These are phyloP conservation scores for Saraca asoca DNA, from an alignment of 331 rosid genomes.

Conservation along the genomic window DNA sequence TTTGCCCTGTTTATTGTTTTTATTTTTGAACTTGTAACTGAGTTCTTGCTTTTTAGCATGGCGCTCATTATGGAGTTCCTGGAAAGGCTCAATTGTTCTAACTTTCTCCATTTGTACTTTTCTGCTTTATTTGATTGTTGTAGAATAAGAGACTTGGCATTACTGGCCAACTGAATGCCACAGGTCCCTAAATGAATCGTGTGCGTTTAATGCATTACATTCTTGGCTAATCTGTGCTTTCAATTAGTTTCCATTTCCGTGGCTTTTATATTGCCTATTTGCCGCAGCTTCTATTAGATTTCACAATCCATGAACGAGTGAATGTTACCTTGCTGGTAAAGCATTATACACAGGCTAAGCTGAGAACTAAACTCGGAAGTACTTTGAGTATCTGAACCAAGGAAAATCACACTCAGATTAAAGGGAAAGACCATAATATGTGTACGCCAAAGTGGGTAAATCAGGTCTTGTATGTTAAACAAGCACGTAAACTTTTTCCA, in stretches of 20 bases:
- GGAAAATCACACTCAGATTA: not conserved
- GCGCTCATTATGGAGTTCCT: constrained; percentile 26
- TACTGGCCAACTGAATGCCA: constrained; percentile 3
- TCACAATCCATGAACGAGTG: not conserved
- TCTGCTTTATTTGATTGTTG: constrained; percentile 18
- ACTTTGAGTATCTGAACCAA: not conserved
- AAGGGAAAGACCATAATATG: too few species aligned
- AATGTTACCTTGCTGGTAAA: not conserved
- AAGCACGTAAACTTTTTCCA: too few species aligned
- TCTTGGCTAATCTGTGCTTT: not conserved
- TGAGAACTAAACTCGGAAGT: not conserved
- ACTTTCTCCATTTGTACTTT: constrained; percentile 5
- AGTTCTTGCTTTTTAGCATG: constrained; percentile 7
- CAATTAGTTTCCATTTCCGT: not conserved
- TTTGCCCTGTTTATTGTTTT: constrained; percentile 25
- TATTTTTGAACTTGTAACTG: constrained; percentile 8
- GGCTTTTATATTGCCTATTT: constrained; percentile 1
- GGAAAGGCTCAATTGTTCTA: constrained; percentile 10
- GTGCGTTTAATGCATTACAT: not conserved
- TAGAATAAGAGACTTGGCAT: constrained; percentile 28
- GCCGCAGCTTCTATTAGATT: too few species aligned
- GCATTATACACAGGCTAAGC: not conserved
- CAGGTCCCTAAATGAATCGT: not conserved
- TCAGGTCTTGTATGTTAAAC: too few species aligned
- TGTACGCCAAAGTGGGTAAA: too few species aligned